Conservation (phyloP, 2,329 filamentous ascomycete species). For the Hirsutella rhossiliensis region DNA sequence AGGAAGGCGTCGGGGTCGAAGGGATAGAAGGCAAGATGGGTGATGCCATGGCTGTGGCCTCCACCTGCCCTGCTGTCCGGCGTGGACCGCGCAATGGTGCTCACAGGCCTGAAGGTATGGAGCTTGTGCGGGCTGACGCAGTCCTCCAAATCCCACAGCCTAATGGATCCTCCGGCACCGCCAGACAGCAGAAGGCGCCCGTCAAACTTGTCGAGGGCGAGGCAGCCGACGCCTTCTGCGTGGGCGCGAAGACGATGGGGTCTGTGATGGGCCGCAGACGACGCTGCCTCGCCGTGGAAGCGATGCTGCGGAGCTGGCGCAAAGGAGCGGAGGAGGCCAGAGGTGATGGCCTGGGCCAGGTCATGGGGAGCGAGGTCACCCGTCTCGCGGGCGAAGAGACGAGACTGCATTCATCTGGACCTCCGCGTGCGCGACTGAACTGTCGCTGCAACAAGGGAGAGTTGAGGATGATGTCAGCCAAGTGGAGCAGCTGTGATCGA, state of each 20-base stretch:
- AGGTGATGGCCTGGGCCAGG: conserved; percentile 54
- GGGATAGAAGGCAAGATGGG: conserved; percentile 65
- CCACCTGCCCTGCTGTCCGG: conserved; percentile 10
- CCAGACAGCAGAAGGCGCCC: conserved; percentile 69
- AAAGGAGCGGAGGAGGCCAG: conserved; percentile 56
- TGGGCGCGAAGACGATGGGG: conserved; percentile 48
- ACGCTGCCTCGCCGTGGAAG: conserved; percentile 46
- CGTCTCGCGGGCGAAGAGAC: conserved; percentile 63
- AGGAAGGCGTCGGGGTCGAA: conserved; percentile 68
- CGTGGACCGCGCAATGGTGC: conserved; percentile 32
- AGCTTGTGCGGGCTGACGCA: conserved; percentile 29
- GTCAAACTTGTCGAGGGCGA: conserved; percentile 74
- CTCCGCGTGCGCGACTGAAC: neutral
- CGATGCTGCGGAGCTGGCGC: conserved; percentile 53
- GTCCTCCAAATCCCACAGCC: conserved; percentile 75
- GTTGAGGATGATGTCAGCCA: neutral
- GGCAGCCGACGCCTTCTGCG: conserved; percentile 62
- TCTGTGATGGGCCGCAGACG: conserved; percentile 13
- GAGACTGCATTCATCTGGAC: conserved; percentile 52
- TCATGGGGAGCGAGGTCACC: conserved; percentile 52
- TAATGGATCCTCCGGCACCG: conserved; percentile 73
- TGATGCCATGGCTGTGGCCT: conserved; percentile 59
- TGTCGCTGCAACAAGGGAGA: neutral
- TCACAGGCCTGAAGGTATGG: conserved; percentile 42
- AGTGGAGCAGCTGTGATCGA: no score